These are phyloP conservation scores for Parafenestella ontariensis DNA, from an alignment of 2,329 filamentous ascomycete species.

Conservation along the genomic window DNA sequence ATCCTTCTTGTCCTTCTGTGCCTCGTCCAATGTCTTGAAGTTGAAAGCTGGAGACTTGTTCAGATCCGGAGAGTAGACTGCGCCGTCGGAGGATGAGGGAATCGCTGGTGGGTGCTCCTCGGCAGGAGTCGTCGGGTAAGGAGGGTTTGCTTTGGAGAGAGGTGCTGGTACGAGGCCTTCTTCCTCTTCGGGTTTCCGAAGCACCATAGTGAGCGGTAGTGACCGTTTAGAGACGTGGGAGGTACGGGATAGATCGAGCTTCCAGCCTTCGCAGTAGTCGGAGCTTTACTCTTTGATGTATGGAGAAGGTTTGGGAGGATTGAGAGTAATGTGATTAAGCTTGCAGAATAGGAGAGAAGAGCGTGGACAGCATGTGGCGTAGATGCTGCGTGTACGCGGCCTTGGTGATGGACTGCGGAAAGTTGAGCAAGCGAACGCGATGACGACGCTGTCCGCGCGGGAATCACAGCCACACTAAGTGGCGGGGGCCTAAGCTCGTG, in stretches of 20 bases:
- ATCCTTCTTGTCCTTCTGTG: constrained; percentile 29
- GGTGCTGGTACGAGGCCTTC: constrained; percentile 50
- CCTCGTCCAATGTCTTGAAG: constrained; percentile 42
- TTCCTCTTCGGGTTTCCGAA: constrained; percentile 51
- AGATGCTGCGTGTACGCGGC: constrained; percentile 10
- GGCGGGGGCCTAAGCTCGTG: not conserved
- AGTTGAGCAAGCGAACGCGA: constrained; percentile 13
- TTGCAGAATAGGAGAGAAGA: not conserved
- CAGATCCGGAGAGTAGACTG: constrained; percentile 45
- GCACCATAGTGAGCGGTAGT: constrained; percentile 50
- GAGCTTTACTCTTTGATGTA: not conserved
- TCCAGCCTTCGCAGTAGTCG: not conserved
- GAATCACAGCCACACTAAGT: not conserved
- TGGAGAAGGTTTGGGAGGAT: not conserved
- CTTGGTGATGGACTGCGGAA: not conserved
- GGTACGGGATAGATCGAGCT: not conserved
- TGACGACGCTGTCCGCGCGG: constrained; percentile 16
- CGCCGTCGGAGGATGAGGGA: constrained; percentile 22
- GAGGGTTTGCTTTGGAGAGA: constrained; percentile 51
- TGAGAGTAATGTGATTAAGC: not conserved
- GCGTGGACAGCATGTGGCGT: constrained; percentile 1
- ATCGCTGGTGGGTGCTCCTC: constrained; percentile 37
- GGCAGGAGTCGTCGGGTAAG: constrained; percentile 55
- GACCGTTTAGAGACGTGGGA: not conserved
- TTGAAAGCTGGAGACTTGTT: constrained; percentile 50